Conservation (phyloP, 768 basidiomycete species). For the Xerocomellus intermedius region DNA sequence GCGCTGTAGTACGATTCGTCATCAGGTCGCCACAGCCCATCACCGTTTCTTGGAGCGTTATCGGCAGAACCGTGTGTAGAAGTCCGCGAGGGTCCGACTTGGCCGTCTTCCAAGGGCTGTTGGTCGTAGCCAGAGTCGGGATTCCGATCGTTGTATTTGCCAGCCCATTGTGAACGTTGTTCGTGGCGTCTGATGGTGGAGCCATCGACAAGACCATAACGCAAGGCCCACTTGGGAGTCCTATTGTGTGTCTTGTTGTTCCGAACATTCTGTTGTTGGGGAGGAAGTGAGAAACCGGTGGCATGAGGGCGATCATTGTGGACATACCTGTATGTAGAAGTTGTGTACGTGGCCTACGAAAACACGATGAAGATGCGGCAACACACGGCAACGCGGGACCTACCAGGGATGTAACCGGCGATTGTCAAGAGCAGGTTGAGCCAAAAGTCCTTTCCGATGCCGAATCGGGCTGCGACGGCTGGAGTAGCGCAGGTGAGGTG, state of each 20-base stretch:
- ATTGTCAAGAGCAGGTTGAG: conserved; percentile 86
- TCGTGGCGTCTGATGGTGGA: conserved; percentile 75
- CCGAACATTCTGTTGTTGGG: conserved; percentile 69
- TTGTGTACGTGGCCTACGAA: conserved; percentile 82
- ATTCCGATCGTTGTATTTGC: conserved; percentile 80
- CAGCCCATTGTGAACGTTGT: conserved; percentile 83
- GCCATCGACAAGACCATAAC: conserved; percentile 86
- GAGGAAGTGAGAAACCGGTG: conserved; percentile 7
- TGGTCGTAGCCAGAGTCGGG: conserved; percentile 67
- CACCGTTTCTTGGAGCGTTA: conserved; percentile 28
- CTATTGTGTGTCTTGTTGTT: conserved; percentile 92
- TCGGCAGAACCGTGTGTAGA: conserved; percentile 12
- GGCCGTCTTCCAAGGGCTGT: conserved; percentile 77
- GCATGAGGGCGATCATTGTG: background rate
- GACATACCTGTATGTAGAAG: conserved; percentile 80
- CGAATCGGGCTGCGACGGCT: conserved; percentile 95
- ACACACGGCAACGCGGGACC: conserved; percentile 9
- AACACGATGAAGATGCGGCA: conserved; percentile 4
- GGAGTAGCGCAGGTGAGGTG: conserved; percentile 7
- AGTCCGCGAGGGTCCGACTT: conserved; percentile 38
- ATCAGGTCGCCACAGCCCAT: conserved; percentile 68
- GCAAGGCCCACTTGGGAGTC: conserved; percentile 94
- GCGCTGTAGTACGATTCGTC: conserved; percentile 74
- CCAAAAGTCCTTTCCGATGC: conserved; percentile 89
- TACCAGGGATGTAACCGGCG: conserved; percentile 87